Conservation (phyloP, 2,329 filamentous ascomycete genomes). For the Zymoseptoria crescenta region DNA sequence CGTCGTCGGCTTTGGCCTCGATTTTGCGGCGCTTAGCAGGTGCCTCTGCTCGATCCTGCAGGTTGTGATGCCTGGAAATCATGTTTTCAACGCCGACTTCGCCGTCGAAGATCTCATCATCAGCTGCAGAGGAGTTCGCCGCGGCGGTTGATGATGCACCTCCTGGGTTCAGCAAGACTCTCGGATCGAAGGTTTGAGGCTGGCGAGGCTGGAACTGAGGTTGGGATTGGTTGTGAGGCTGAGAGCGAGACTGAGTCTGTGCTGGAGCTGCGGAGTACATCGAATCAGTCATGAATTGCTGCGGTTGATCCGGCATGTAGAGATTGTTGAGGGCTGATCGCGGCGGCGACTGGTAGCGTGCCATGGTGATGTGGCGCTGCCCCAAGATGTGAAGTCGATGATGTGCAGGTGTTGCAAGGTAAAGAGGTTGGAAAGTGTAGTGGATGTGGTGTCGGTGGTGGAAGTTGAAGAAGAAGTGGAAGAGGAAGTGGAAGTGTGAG, state of each 20-base stretch:
- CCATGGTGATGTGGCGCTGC: neutral
- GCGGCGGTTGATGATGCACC: neutral
- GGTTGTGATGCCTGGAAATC: slow-evolving; percentile 69
- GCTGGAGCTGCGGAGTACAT: neutral
- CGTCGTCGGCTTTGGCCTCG: slow-evolving; percentile 33
- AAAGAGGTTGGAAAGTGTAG: neutral
- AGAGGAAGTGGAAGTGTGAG: slow-evolving; percentile 4
- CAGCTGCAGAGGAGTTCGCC: neutral
- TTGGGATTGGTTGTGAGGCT: neutral
- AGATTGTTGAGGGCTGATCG: neutral
- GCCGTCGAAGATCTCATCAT: neutral
- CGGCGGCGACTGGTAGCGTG: neutral
- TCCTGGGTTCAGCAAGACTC: neutral
- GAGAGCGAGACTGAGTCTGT: neutral
- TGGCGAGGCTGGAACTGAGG: neutral
- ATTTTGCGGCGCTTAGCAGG: slow-evolving; percentile 53
- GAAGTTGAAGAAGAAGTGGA: neutral
- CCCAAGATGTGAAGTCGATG: neutral
- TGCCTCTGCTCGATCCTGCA: slow-evolving; percentile 54
- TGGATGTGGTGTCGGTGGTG: neutral
- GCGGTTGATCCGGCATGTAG: neutral
- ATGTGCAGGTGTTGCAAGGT: neutral
- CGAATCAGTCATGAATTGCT: neutral
- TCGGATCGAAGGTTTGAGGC: neutral
- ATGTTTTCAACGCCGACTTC: slow-evolving; percentile 48